Evolutionary conservation across 176 grass and related monocot genomes (phyloP).

Genomic region (Lolium perenne): DNA sequence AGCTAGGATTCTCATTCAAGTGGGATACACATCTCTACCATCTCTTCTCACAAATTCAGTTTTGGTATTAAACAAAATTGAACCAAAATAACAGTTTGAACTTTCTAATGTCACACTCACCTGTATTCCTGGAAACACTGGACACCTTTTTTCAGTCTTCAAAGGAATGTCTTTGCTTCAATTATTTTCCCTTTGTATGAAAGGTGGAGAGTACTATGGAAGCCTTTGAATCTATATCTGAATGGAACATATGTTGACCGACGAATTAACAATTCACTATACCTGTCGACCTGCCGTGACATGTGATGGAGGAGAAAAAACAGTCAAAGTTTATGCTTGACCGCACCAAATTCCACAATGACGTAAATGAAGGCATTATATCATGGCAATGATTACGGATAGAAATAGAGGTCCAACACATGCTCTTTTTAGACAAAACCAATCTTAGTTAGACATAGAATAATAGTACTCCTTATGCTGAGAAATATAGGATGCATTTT

Average conservation of each 20-base stretch:
- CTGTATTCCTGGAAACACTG: not conserved
- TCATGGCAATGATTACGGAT: not conserved
- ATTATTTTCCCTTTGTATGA: constrained; percentile 17
- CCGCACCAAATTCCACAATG: constrained; percentile 15
- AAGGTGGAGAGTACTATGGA: constrained; percentile 1
- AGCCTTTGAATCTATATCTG: constrained; percentile 21
- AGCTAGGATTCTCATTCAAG: constrained; percentile 33
- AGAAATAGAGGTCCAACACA: not conserved
- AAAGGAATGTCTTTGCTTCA: constrained; percentile 19
- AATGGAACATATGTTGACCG: constrained; percentile 9
- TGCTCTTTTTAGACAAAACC: not conserved
- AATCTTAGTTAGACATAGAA: not conserved
- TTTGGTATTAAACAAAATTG: not conserved
- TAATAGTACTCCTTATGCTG: not conserved
- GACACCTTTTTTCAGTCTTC: constrained; percentile 23
- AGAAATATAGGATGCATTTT: not conserved
- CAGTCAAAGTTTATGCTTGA: constrained; percentile 1
- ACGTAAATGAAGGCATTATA: not conserved
- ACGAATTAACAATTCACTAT: constrained; percentile 14
- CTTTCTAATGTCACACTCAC: constrained; percentile 9
- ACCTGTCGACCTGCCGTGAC: not conserved
- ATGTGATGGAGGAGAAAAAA: constrained; percentile 24
- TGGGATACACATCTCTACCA: constrained; percentile 17
- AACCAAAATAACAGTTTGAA: constrained; percentile 6
- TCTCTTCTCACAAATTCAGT: constrained; percentile 22